Base-by-base conservation (phyloP, 495 filamentous ascomycete genomes). In the Hypoxylon lienhwacheense region DNA sequence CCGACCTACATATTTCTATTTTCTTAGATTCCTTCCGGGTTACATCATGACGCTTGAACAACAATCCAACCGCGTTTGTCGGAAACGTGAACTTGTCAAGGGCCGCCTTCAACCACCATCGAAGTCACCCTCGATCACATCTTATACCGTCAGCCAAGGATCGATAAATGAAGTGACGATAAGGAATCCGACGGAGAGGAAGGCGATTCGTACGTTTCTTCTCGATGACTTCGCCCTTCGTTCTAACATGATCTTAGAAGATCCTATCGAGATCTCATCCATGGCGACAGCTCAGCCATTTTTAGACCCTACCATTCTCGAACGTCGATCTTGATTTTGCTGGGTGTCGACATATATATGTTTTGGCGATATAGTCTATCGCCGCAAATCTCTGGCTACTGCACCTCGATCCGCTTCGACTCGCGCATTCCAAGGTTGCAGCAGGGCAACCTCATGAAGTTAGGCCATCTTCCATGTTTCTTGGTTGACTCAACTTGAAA, bases 211-310 rank as follows among this genome's bases (percentile, higher is more conserved):
- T 67, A 63, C 22, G 66, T 61, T 17, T 14, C 5, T 35, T 11
- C 12, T 41, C 34, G 44, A 53, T 64, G 17, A 43, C 48, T 26
- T 14, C n/a, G 11, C 54, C 31, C 16, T 34, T 14, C 26, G 14
- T 49, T 47, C 51, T 51, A 33, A 57, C 53, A 24, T 41, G 15
- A 22, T 46, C 29, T 43, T 44, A 52, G 64, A 47, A 12, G 37
- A 15, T 41, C 46, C 55, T 26, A 32, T 62, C 22, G 59, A 67
- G 33, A 67, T 71, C 45, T 67, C 63, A n/a, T 71, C 70, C 32
- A 66, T 50, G 12, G 63, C 63, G 8, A 59, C 66, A 25, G 65
- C 69, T 22, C 68, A 73, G 40, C 71, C 72, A 8, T 73, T 75
- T 42, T 60, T 75, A 35, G 66, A 75, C 50, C 71, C 71, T 5